These are phyloP conservation scores for Amylocarpus encephaloides DNA, from an alignment of 2,329 filamentous ascomycete genomes.

Conservation along the genomic window DNA sequence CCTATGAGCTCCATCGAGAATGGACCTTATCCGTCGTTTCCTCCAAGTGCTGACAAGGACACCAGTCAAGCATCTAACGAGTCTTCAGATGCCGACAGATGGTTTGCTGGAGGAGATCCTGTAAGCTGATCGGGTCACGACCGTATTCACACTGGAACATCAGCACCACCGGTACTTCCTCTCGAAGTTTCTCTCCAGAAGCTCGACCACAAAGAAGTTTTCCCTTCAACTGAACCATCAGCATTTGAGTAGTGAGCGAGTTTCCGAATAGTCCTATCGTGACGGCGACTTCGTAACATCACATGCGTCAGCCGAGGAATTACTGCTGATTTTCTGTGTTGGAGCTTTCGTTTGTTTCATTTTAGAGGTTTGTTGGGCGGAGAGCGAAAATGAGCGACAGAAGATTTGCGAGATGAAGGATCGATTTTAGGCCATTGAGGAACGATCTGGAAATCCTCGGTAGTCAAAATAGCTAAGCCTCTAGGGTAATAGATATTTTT, in stretches of 20 bases:
- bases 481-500: background rate
- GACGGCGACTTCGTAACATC: background rate
- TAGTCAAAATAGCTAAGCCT: background rate
- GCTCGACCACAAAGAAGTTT: background rate
- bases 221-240: background rate
- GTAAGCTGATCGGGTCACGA: background rate
- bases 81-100: constrained; percentile 6
- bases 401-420: background rate
- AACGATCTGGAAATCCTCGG: background rate
- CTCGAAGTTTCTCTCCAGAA: background rate
- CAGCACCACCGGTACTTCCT: background rate
- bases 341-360: no score
- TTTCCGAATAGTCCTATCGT: no score
- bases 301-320: no score
- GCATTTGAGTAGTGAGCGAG: background rate
- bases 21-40: background rate
- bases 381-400: no score
- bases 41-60: constrained; percentile 5
- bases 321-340: no score
- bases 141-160: background rate
- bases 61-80: constrained; percentile 5
- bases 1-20: background rate
- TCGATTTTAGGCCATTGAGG: background rate
- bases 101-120: constrained; percentile 1
- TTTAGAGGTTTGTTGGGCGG: no score